Evolutionary conservation across 331 rosid species (phyloP), one percentile per base, ranked within the genome.

Genomic region (Ulmus americana): DNA sequence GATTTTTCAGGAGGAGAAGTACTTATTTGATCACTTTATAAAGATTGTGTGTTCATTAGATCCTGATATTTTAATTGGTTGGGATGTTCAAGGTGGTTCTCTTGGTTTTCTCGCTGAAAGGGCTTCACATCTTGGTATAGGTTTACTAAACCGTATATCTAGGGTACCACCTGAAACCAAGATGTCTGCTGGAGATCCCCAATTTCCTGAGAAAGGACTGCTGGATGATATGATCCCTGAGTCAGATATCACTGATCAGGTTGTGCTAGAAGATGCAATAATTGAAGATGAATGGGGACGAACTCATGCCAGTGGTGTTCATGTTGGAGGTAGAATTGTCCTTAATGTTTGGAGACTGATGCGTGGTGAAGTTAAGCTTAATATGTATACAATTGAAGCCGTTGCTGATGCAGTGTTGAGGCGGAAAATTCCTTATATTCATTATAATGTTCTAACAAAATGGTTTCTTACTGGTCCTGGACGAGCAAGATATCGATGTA

Each of bases 241-340:
- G 62, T 60, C 74, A 35, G 79, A 76, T 64, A 40, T 61, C 79
- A 54, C 71, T 53, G 87, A 86, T 79, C 62, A 77, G 60, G 75
- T 74, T 67, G 66, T 50, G 10, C 70, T 68, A 77, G 95, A 84
- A 70, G 81, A 76, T 81, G 72, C 84, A 68, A 71, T 88, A 76
- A 80, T 92, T 44, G 89, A 81, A 80, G 97, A 92, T 86, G 96
- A 92, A 80, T 92, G 97, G 97, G 97, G 97, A 38, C 81, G 96
- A 54, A 92, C 97, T 57, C 97, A 92, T 88, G 90, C 87, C 22
- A 92, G 96, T 35, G 97, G 97, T 71, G 76, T 91, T 70, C 96
- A 91, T 81, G 85, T 91, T 61, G 84, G 95, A 43, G 97, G 97
- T 40, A 88, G 97, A 87, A 79, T 91, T 79, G 92, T 91, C 76